Conservation (phyloP, 345 rosid species). For the Nephelium lappaceum region DNA sequence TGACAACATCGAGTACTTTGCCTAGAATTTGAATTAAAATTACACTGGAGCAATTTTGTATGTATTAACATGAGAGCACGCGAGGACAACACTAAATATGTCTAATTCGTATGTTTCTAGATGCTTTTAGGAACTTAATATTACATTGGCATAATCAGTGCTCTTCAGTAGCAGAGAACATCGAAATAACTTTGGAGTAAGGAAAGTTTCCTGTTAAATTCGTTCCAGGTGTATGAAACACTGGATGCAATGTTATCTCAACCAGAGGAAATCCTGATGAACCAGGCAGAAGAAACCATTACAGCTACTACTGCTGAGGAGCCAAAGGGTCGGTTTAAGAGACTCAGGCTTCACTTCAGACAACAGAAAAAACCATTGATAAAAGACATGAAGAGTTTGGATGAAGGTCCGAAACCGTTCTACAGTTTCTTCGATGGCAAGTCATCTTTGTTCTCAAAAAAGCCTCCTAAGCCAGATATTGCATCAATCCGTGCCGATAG, state of each 20-base stretch:
- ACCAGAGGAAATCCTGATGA: constrained; percentile 70
- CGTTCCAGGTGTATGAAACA: constrained; percentile 77
- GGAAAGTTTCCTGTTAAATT: constrained; percentile 7
- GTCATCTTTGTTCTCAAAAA: constrained; percentile 76
- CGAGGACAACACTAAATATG: background rate
- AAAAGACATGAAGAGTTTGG: constrained; percentile 48
- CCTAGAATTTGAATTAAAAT: background rate
- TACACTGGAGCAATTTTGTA: background rate
- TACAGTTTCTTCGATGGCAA: constrained; percentile 80
- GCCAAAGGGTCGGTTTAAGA: constrained; percentile 58
- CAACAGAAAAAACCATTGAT: constrained; percentile 43
- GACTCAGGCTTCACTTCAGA: constrained; percentile 67
- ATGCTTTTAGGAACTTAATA: background rate
- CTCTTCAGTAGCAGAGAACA: background rate
- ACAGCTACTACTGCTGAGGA: constrained; percentile 40
- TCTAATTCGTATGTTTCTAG: background rate
- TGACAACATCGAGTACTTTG: background rate
- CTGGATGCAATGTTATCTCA: constrained; percentile 72
- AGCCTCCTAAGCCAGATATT: constrained; percentile 53
- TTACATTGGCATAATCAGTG: background rate
- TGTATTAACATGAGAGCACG: background rate
- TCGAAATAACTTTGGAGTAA: background rate
- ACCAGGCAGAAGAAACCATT: constrained; percentile 47
- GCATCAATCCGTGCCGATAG: constrained; percentile 28
- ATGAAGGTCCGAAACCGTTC: constrained; percentile 58